These are phyloP conservation scores for Rossbeevera mucosa DNA, from an alignment of 768 basidiomycete genomes.

Conservation along the genomic window DNA sequence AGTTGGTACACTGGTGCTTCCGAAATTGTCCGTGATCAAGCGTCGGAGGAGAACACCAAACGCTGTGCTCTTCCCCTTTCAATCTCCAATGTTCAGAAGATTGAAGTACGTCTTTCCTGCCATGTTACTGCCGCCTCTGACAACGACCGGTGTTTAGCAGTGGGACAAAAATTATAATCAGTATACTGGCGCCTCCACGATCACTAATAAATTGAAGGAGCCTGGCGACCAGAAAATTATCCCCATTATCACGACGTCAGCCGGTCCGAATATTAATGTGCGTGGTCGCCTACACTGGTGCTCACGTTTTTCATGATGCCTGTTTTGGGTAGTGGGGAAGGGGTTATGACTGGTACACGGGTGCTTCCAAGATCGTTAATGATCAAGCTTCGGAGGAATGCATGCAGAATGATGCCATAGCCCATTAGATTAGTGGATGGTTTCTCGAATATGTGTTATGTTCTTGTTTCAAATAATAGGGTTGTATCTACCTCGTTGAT, in stretches of 20 bases:
- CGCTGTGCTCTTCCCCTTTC: too few relatives aligned
- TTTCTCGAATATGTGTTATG: neutral
- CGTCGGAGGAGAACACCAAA: neutral
- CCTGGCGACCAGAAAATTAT: too few relatives aligned
- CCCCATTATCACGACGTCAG: too few relatives aligned
- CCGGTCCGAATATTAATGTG: too few relatives aligned
- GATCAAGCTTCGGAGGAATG: neutral
- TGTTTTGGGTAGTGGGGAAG: neutral
- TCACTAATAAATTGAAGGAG: neutral
- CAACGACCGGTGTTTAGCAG: neutral
- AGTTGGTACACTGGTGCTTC: neutral
- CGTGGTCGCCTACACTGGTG: neutral
- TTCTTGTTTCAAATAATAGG: neutral
- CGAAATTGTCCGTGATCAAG: neutral
- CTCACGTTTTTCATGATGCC: neutral
- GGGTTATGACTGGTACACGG: neutral
- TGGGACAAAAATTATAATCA: neutral
- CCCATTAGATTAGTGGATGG: neutral
- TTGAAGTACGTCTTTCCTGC: too few relatives aligned
- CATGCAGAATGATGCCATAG: neutral
- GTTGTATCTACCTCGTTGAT: neutral
- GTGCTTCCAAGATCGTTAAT: neutral
- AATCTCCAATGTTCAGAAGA: too few relatives aligned
- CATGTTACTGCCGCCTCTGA: too few relatives aligned
- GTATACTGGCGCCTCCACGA: neutral